Percentiles rank a stretch among this genome's conserved stretches.
Evolutionary conservation across 192 early-diverging fungal species (phyloP).

Genomic region (Gonapodya sp.): DNA sequence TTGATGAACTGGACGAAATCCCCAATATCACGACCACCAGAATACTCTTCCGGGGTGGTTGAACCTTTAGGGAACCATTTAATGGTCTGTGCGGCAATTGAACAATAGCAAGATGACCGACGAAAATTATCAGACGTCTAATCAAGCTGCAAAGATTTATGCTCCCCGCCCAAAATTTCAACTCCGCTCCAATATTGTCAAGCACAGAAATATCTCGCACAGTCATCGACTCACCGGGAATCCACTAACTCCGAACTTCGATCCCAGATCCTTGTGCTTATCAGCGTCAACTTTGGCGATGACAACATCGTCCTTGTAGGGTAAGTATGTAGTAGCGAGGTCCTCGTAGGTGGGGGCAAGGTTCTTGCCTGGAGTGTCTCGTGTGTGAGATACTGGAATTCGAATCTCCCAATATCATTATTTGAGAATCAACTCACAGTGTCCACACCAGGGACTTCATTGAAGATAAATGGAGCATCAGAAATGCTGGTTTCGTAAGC

Average conservation of each 20-base stretch:
- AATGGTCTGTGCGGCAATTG: constrained; percentile 1
- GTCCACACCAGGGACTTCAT: constrained; percentile 14
- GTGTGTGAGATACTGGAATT: not conserved
- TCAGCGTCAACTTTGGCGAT: constrained; percentile 87
- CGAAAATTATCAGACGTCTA: too few species aligned
- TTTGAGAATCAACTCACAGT: not conserved
- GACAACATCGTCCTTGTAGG: constrained; percentile 62
- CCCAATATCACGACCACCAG: constrained; percentile 72
- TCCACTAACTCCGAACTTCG: constrained; percentile 58
- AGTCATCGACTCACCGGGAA: constrained; percentile 8
- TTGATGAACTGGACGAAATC: constrained; percentile 62
- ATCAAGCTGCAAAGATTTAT: not conserved
- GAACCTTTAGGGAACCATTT: constrained; percentile 67
- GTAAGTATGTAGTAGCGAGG: constrained; percentile 64
- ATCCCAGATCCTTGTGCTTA: constrained; percentile 70
- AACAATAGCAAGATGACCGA: too few species aligned
- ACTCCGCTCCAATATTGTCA: constrained; percentile 41
- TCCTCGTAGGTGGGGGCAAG: constrained; percentile 56
- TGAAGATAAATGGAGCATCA: not conserved
- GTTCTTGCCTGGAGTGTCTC: not conserved
- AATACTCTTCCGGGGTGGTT: constrained; percentile 67
- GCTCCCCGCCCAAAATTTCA: constrained; percentile 76
- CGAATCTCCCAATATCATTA: not conserved
- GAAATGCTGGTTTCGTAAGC: not conserved
- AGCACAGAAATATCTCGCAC: not conserved